A percentile compares a stretch with the other conserved stretches of the same genome.
Evolutionary conservation across 495 filamentous ascomycete genomes (phyloP).

Genomic region (Extremus antarcticus): DNA sequence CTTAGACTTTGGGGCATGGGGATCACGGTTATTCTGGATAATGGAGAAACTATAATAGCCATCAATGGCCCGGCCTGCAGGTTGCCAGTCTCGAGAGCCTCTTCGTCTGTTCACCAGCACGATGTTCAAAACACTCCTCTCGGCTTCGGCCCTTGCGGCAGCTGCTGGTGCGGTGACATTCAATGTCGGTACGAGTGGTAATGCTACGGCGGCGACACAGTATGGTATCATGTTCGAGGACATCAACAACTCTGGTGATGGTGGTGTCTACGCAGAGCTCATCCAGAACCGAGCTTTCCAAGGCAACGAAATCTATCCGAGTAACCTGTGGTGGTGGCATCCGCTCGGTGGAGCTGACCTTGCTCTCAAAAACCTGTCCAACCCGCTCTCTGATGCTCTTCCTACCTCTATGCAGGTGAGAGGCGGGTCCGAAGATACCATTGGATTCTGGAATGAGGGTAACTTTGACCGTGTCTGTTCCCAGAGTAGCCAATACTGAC

Average conservation of each 20-base stretch:
- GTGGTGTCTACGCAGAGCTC: constrained; percentile 65
- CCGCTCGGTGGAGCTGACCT: constrained; percentile 42
- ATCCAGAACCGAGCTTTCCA: constrained; percentile 68
- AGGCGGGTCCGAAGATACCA: constrained; percentile 8
- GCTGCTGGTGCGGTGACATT: constrained; percentile 17
- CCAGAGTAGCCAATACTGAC: not conserved
- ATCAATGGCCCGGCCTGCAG: not conserved
- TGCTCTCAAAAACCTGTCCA: constrained; percentile 35
- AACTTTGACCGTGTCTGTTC: not conserved
- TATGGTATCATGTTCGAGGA: constrained; percentile 60
- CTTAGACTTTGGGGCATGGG: not conserved
- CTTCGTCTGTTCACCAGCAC: not conserved
- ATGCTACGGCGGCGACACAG: constrained; percentile 42
- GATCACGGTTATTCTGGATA: not conserved
- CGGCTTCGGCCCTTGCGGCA: not conserved
- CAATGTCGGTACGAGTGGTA: constrained; percentile 38
- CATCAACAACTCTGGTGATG: constrained; percentile 66
- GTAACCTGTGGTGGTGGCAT: constrained; percentile 42
- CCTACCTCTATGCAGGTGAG: constrained; percentile 49
- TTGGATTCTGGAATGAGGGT: constrained; percentile 23
- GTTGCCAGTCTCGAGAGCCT: not conserved
- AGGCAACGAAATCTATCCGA: constrained; percentile 30
- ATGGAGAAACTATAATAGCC: not conserved
- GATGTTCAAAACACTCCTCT: not conserved
- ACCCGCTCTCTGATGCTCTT: constrained; percentile 44